These are phyloP conservation scores for Mortierella sp. DNA, from an alignment of 371 early-diverging fungal genomes.

Conservation along the genomic window DNA sequence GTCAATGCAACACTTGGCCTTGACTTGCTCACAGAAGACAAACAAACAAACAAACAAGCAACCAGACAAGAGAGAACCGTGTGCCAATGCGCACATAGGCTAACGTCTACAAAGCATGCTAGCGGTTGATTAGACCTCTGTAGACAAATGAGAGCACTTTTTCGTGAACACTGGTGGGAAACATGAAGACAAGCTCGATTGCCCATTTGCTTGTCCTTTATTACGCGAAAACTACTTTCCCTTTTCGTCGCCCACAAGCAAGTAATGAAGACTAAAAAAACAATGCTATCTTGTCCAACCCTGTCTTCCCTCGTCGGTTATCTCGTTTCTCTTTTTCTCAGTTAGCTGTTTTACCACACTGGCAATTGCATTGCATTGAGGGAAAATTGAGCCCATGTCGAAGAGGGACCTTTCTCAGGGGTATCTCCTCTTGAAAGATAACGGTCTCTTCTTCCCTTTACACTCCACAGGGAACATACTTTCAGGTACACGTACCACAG, in stretches of 20 bases:
- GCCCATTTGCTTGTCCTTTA: background rate
- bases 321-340: background rate
- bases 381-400: background rate
- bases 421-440: background rate
- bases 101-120: background rate
- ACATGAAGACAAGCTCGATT: background rate
- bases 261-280: background rate
- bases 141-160: background rate
- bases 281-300: constrained; percentile 9
- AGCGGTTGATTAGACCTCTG: background rate
- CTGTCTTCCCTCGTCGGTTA: background rate
- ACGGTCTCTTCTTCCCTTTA: background rate
- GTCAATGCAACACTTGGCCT: background rate
- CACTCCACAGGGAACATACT: background rate
- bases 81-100: background rate
- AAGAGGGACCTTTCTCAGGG: background rate
- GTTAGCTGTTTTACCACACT: background rate
- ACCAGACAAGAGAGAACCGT: background rate
- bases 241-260: no score
- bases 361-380: background rate
- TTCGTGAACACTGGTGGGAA: background rate
- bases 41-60: background rate
- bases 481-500: background rate
- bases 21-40: background rate
- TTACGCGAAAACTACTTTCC: background rate